Base-by-base conservation (phyloP, 176 grass and related monocot genomes). In the Rhipidocladum racemiflorum region DNA sequence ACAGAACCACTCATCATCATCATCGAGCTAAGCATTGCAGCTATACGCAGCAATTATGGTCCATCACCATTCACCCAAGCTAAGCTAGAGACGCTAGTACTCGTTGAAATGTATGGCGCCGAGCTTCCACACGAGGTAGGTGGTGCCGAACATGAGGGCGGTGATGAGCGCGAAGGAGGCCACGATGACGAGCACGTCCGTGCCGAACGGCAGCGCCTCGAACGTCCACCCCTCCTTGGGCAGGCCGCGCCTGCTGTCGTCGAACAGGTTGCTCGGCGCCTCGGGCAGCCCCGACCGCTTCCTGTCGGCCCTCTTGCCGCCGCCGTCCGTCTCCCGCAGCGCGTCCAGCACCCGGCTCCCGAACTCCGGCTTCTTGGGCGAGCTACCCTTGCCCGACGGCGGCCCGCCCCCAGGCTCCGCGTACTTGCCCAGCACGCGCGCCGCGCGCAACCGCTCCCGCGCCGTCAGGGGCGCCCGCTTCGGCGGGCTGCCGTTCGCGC, bases 31-130 rank as follows among this genome's bases (percentile, higher is more conserved):
- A 42, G 18, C 65, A 16, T 21, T 35, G 34, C 20, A 65, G n/a
- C 53, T 9, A 68, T 9, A 68, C 28, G 18, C 17, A 50, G 4
- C 45, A 4, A 16, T 16, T 48, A 16, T 23, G 74, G 4, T 65
- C 62, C 76, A 30, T 30, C 28, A 23, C 38, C 39, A 40, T 40
- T 40, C 8, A 40, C 15, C n/a, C 43, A 53, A n/a, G 9, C 27
- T 6, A 78, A 57, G 29, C 24, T 72, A 74, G 48, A 40, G 40
- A 60, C 21, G 9, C 81, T 80, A 99, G 80, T 87, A 95, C 77
- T 96, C 97, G 83, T 99, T 95, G 83, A 95, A 96, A 76, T 99
- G 97, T 83, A 96, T 99, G 70, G 85, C 97, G 60, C 87, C 97
- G 43, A 95, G 84, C 75, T 93, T 91, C 97, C 97, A 99, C 9